phyloP scores from a whole-genome alignment of 2,329 filamentous ascomycete genomes.

The Fusarium bactridioides region DNA sequence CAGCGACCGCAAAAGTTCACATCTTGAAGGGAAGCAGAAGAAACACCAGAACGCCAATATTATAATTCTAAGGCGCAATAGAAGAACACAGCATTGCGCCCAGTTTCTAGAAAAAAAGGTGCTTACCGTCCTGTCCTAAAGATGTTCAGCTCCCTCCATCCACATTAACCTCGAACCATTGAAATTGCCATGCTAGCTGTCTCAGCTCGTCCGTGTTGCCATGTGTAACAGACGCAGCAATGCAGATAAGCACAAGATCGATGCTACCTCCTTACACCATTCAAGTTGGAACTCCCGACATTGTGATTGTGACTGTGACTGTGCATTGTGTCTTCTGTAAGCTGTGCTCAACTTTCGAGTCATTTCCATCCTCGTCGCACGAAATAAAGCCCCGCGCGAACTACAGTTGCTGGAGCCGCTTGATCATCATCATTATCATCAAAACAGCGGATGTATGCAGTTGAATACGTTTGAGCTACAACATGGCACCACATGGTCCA shows the following conservation, averaged over 20 bases:
- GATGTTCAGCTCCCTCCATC: neutral
- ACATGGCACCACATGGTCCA: conserved; percentile 28
- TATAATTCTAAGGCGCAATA: neutral
- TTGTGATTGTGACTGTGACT: neutral
- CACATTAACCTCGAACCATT: neutral
- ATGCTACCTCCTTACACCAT: conserved; percentile 3
- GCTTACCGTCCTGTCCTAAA: neutral
- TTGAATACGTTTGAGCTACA: conserved; percentile 1
- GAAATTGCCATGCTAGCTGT: conserved; percentile 3
- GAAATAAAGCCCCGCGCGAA: neutral
- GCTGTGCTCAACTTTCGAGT: conserved; percentile 19
- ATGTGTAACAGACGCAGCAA: conserved; percentile 14
- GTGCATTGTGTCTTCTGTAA: neutral
- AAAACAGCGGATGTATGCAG: conserved; percentile 1
- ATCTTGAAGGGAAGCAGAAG: neutral
- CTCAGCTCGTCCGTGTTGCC: conserved; percentile 20
- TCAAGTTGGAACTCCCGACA: neutral
- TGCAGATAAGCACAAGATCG: conserved; percentile 27
- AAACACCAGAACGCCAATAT: neutral
- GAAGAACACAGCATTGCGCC: neutral
- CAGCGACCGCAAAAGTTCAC: neutral
- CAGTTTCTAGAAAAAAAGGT: neutral
- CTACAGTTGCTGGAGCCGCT: neutral
- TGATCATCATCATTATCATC: conserved; percentile 1
- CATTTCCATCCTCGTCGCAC: conserved; percentile 19